These are phyloP conservation scores for Paspalum notatum DNA, from an alignment of 176 grass and related monocot genomes.

Conservation along the genomic window DNA sequence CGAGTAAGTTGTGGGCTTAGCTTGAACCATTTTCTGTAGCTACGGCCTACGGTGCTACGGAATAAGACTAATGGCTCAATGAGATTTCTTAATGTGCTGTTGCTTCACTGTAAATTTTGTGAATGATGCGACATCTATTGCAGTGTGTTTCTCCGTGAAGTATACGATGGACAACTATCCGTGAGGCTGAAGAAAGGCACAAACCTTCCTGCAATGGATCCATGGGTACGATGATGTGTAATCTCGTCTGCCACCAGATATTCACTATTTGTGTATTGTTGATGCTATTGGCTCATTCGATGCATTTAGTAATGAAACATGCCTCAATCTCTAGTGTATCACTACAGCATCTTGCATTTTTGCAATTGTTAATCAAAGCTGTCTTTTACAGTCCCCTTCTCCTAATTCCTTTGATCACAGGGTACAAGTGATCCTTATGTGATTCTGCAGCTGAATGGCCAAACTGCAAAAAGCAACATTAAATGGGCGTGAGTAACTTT, in stretches of 20 bases:
- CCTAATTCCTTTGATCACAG: constrained; percentile 47
- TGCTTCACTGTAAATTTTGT: neutral
- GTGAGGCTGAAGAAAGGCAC: constrained; percentile 80
- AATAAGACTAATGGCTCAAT: neutral
- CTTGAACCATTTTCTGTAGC: neutral
- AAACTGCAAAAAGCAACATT: constrained; percentile 77
- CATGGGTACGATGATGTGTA: constrained; percentile 73
- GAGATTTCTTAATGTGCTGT: constrained; percentile 17
- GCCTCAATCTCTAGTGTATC: too few relatives aligned
- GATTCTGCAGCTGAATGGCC: constrained; percentile 78
- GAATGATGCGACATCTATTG: constrained; percentile 16
- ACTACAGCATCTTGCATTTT: neutral
- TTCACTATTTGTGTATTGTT: neutral
- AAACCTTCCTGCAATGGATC: constrained; percentile 86
- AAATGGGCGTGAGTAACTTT: constrained; percentile 91
- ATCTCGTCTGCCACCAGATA: neutral
- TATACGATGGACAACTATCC: constrained; percentile 82
- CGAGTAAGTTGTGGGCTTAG: constrained; percentile 54
- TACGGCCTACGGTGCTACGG: neutral
- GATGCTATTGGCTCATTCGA: neutral
- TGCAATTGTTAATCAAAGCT: neutral
- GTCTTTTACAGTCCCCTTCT: neutral
- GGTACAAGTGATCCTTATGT: constrained; percentile 98
- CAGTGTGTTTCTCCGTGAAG: constrained; percentile 85
- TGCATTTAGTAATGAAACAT: neutral